These are phyloP conservation scores for Copromyces sp. DNA, from an alignment of 495 filamentous ascomycete genomes.

Conservation along the genomic window DNA sequence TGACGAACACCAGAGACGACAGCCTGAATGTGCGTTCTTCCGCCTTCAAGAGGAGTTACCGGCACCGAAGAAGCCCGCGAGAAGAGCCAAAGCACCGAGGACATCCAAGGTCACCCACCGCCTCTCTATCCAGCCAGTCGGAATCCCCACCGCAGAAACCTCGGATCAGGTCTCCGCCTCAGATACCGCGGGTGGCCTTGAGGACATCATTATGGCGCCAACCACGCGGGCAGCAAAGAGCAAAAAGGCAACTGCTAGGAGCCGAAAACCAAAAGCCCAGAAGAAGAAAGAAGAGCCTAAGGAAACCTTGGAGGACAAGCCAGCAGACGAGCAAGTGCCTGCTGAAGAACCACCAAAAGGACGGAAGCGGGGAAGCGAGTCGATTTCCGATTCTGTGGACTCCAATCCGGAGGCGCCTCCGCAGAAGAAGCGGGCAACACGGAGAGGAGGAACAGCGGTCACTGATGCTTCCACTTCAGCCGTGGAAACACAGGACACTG, in stretches of 20 bases:
- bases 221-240: conserved; percentile 40
- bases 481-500: conserved; percentile 18
- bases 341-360: conserved; percentile 40
- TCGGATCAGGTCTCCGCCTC: conserved; percentile 41
- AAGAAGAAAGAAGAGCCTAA: conserved; percentile 42
- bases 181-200: conserved; percentile 45
- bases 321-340: conserved; percentile 25
- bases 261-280: conserved; percentile 45
- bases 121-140: conserved; percentile 57
- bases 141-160: conserved; percentile 43
- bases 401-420: conserved; percentile 42
- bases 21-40: conserved; percentile 77
- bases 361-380: conserved; percentile 58
- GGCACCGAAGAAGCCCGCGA: conserved; percentile 34
- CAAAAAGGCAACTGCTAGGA: conserved; percentile 24
- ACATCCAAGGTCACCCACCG: conserved; percentile 56
- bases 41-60: conserved; percentile 36
- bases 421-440: conserved; percentile 56
- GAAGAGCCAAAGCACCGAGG: conserved; percentile 43
- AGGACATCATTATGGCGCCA: conserved; percentile 57
- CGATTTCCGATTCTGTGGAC: conserved; percentile 35
- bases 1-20: conserved; percentile 75
- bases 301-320: conserved; percentile 38
- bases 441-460: conserved; percentile 29
- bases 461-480: conserved; percentile 15